Conservation (phyloP, 225 moss, liverwort and hornwort genomes). For the Rhytidiadelphus loreus region DNA sequence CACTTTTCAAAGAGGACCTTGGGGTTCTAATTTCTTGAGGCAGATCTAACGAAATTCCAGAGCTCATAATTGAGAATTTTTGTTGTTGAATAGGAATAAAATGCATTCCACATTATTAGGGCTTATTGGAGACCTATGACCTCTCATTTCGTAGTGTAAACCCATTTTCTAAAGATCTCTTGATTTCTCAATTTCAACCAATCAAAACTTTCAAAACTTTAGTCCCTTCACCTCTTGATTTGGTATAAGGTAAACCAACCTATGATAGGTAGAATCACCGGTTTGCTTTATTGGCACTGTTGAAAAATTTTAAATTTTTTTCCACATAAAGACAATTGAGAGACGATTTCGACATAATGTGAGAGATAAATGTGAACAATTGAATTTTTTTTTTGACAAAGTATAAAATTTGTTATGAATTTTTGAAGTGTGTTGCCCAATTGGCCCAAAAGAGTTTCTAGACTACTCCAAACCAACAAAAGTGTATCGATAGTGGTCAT, state of each 20-base stretch:
- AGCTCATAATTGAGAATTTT: not conserved
- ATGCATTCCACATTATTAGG: fast-evolving
- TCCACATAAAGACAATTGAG: not conserved
- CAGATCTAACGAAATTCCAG: fast-evolving
- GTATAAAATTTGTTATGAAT: not conserved
- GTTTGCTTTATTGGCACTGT: not conserved
- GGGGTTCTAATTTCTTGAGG: not conserved
- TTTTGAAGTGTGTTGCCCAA: not conserved
- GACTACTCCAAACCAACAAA: not conserved
- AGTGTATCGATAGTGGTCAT: not conserved
- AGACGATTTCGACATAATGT: no score
- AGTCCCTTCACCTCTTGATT: not conserved
- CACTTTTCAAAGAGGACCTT: fast-evolving
- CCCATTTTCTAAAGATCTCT: not conserved
- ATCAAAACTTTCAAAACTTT: not conserved
- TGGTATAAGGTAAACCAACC: not conserved
- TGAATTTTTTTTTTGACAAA: not conserved
- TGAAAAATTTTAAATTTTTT: not conserved
- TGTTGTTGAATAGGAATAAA: no score
- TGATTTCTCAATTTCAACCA: not conserved
- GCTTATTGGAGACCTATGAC: fast-evolving
- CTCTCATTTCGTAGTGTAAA: not conserved
- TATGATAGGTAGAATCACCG: fast-evolving
- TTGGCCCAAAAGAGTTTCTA: not conserved
- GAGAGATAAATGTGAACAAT: not conserved